These are phyloP conservation scores for Tricholoma furcatifolium DNA, from an alignment of 768 basidiomycete species.

Conservation along the genomic window DNA sequence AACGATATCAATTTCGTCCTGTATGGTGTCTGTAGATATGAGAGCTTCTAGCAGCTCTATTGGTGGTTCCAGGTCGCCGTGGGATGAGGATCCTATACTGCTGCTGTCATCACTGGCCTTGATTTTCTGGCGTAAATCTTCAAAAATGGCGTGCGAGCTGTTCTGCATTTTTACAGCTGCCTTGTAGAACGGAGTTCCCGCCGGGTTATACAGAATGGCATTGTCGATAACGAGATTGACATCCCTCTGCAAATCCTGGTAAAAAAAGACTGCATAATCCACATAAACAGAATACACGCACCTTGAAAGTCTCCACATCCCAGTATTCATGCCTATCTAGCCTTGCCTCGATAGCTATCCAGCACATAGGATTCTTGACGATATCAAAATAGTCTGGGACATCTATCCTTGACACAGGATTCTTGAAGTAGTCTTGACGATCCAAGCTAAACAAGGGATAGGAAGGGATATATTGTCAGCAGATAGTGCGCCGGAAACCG, in stretches of 20 bases:
- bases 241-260: slow-evolving; percentile 56
- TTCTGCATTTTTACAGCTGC: slow-evolving; percentile 62
- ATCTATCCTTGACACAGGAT: slow-evolving; percentile 74
- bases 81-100: slow-evolving; percentile 6
- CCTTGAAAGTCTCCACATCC: slow-evolving; percentile 73
- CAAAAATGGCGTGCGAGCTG: slow-evolving; percentile 36
- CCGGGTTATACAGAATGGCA: slow-evolving; percentile 82
- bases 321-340: slow-evolving; percentile 83
- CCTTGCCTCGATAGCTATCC: slow-evolving; percentile 78
- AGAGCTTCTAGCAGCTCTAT: slow-evolving; percentile 56
- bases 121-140: slow-evolving; percentile 32
- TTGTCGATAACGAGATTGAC: slow-evolving; percentile 83
- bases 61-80: slow-evolving; percentile 79
- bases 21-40: slow-evolving; percentile 48
- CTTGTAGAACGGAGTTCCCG: slow-evolving; percentile 69
- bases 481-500: not conserved
- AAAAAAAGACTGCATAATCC: no score
- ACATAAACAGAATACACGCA: slow-evolving; percentile 22
- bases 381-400: slow-evolving; percentile 93
- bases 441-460: slow-evolving; percentile 65
- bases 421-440: slow-evolving; percentile 70
- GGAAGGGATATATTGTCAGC: slow-evolving; percentile 10
- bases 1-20: slow-evolving; percentile 52
- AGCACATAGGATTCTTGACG: slow-evolving; percentile 86
- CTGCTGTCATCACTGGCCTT: not conserved